Evolutionary conservation across 768 basidiomycete genomes (phyloP).

Genomic region (Rhodocollybia butyracea): DNA sequence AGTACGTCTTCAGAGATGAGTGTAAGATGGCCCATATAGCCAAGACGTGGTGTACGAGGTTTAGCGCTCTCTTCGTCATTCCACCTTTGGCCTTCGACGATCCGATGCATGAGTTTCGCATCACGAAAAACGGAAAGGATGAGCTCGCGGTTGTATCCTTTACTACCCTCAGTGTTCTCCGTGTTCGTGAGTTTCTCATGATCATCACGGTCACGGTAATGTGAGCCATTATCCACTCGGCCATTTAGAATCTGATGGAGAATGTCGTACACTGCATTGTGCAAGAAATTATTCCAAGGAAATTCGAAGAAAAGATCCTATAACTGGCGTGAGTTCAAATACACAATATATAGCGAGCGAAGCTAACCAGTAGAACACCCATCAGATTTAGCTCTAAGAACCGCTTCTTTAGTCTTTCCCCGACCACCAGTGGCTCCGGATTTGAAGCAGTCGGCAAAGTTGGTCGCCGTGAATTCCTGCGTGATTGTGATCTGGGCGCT

Average conservation of each 20-base stretch:
- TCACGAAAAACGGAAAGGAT: conserved; percentile 85
- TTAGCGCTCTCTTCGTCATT: conserved; percentile 76
- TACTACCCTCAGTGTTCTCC: conserved; percentile 16
- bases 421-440: conserved; percentile 45
- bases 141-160: conserved; percentile 78
- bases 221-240: conserved; percentile 48
- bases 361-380: conserved; percentile 70
- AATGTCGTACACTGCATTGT: conserved; percentile 94
- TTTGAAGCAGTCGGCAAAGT: conserved; percentile 26
- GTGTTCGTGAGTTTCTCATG: neutral
- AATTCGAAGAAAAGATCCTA: conserved; percentile 95
- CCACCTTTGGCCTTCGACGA: conserved; percentile 78
- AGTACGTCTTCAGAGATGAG: conserved; percentile 95
- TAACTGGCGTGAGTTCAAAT: neutral
- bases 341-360: conserved; percentile 15
- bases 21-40: conserved; percentile 96
- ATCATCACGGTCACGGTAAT: neutral
- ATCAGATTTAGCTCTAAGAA: conserved; percentile 76
- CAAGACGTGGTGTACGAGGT: conserved; percentile 76
- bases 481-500: conserved; percentile 41
- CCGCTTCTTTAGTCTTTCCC: conserved; percentile 76
- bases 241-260: conserved; percentile 95
- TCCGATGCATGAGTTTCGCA: conserved; percentile 76
- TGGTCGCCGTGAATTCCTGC: conserved; percentile 52
- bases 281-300: conserved; percentile 97